Base-by-base conservation (phyloP, 208 protist genomes). In the Leishmania martiniquensis region DNA sequence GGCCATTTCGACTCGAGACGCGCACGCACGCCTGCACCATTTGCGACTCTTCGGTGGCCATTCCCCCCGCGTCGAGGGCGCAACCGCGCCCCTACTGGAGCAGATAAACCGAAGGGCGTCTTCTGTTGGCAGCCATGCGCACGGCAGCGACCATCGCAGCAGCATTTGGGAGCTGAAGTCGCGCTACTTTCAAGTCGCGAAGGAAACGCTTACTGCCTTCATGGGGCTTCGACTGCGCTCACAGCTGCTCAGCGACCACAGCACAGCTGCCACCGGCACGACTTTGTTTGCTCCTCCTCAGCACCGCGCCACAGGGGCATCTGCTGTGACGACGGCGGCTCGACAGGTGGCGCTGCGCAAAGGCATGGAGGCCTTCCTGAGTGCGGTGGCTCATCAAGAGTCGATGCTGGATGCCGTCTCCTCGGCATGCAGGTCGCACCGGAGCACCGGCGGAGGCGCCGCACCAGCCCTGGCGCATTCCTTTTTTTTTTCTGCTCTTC, bases 181-280 rank as follows among this genome's bases (percentile, higher is more conserved):
- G 10, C 10, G 12, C 39, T 88, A 76, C 52, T 60, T 69, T 60
- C 81, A 85, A 51, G 75, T 78, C 2, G 71, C 73, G 22, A 88
- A 85, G 59, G 85, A 88, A 44, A 62, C 79, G 1, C 69, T 77
- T 4, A 83, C 82, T 0, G 72, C 77, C 32, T 67, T 80, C 55
- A 44, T 51, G 2, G 60, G 78, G 0, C 54, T 44, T 15, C 62
- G n/a, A 4, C 51, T 81, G 34, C 77, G 80, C 34, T 20, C 68
- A 42, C 29, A 59, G 22, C 39, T 82, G 45, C 67, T 80, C 17
- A 7, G 34, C 20, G 49, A 60, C 51, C 37, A 22, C 70, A 51
- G 49, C 34, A 63, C 70, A 39, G 32, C 37, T 2, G 70, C 17
- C 22, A 42, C 39, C 37, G 42, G 42, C 65, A 25, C 65, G 17